These are phyloP conservation scores for Symbiodinium natans DNA, from an alignment of 73 alveolate genomes.

Conservation along the genomic window DNA sequence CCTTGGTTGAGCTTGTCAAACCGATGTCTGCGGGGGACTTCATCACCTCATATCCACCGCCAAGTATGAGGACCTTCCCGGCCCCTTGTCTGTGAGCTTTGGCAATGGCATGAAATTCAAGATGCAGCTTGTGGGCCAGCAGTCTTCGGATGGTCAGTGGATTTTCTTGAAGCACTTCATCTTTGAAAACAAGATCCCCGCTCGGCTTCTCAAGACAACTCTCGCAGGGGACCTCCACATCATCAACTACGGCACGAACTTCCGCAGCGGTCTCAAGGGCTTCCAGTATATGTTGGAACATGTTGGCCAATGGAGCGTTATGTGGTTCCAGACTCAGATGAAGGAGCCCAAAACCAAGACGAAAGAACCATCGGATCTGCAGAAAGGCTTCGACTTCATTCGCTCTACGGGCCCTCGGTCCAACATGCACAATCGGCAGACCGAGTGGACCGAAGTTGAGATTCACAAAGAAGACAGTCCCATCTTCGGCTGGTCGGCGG, in stretches of 20 bases:
- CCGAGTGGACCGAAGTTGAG: not conserved
- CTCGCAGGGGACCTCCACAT: not conserved
- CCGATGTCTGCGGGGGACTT: not conserved
- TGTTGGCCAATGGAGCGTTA: not conserved
- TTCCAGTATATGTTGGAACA: not conserved
- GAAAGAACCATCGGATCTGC: not conserved
- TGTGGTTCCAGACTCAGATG: not conserved
- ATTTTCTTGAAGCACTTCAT: not conserved
- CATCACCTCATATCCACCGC: not conserved
- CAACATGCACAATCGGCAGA: not conserved
- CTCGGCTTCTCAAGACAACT: not conserved
- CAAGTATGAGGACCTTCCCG: not conserved
- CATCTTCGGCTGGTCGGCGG: slow-evolving; percentile 13
- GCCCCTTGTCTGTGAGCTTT: not conserved
- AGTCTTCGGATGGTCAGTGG: not conserved
- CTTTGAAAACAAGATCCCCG: slow-evolving; percentile 4
- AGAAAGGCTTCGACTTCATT: slow-evolving; percentile 5
- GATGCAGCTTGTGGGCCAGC: not conserved
- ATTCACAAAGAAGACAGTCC: not conserved
- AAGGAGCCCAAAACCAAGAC: not conserved
- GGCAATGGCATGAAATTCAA: not conserved
- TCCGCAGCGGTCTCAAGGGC: slow-evolving; percentile 25
- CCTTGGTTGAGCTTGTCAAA: not conserved
- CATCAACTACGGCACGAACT: not conserved
- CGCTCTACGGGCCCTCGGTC: not conserved